Evolutionary conservation across 192 early-diverging fungal genomes (phyloP), one percentile per base, ranked within the genome.

Genomic region (Coemansia sp.): DNA sequence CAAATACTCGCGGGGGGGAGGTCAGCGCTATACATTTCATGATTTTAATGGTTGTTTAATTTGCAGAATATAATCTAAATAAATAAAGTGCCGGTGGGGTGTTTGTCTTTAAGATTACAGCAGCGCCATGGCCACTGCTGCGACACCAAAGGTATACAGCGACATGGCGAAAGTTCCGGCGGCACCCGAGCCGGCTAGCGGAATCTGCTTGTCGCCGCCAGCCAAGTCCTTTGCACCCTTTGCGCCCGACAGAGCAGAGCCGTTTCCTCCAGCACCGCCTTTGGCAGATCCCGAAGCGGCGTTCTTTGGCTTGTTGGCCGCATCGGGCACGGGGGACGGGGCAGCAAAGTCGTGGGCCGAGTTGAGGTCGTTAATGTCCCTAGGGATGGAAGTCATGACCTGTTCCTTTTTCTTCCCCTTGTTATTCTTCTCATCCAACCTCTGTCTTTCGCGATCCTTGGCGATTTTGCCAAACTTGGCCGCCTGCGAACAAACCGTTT

Each of bases 401-500:
- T 53, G 45, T 2, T 65, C 54, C 34, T 55, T 46, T 27, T 62
- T 68, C 26, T 55, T 61, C 3, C 52, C 53, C 50, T 69, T 76
- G 32, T 49, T 54, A 5, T 53, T 63, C 34, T 68, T 68, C 21
- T 76, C 66, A 0, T 69, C 66, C 22, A 38, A 36, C 18, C 46
- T 60, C 36, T 58, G 66, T n/a, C 47, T 60, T 34, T 76, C 73
- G 36, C 65, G 68, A 9, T 76, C 73, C 38, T 76, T 76, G 26
- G 73, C 73, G 11, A 65, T 49, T 30, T 68, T 60, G 21, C 73
- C 73, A 39, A 58, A 69, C 56, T 76, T 76, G 21, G 73, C 73
- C 1, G 73, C 73, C 49, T 76, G 73, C 54, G 61, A 43, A 32
- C 73, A 76, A 11, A 69, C 40, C 19, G 61, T 40, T 0, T 61